Evolutionary conservation across 805 yeast species (phyloP).

Genomic region (Sugiyamaella marilandica): DNA sequence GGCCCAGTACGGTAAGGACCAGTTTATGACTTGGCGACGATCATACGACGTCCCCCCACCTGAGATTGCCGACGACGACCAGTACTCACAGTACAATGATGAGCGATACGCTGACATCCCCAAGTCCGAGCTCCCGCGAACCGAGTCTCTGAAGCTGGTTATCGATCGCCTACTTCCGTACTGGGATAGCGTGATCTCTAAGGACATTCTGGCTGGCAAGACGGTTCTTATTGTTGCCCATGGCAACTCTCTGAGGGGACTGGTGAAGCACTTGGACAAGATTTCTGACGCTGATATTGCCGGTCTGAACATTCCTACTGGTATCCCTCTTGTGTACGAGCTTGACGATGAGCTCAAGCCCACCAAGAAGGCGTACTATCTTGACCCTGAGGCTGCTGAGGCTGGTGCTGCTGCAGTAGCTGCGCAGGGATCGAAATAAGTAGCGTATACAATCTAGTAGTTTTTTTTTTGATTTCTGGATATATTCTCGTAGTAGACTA

Average conservation of each 20-base stretch:
- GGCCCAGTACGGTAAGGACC: conserved; percentile 80
- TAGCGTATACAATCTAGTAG: neutral
- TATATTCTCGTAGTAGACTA: too few relatives aligned
- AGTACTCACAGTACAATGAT: conserved; percentile 83
- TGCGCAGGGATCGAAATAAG: conserved; percentile 66
- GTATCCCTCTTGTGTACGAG: conserved; percentile 96
- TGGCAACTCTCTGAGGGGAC: conserved; percentile 96
- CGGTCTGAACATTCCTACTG: conserved; percentile 94
- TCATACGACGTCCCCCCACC: conserved; percentile 97
- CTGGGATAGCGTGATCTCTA: conserved; percentile 91
- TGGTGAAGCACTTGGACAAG: conserved; percentile 91
- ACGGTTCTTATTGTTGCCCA: conserved; percentile 93
- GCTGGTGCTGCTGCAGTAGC: conserved; percentile 99
- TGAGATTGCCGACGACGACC: conserved; percentile 65
- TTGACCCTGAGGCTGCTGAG: conserved; percentile 99
- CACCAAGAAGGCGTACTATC: conserved; percentile 88
- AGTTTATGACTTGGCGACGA: conserved; percentile 97
- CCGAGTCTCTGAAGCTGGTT: conserved; percentile 91
- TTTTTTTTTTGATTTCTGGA: too few relatives aligned
- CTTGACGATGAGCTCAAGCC: conserved; percentile 83
- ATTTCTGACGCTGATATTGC: conserved; percentile 91
- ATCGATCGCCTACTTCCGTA: conserved; percentile 94
- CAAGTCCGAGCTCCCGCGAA: conserved; percentile 82
- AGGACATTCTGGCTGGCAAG: conserved; percentile 78
- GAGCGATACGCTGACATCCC: conserved; percentile 80